Evolutionary conservation across 345 rosid species (phyloP).

Genomic region (Arabidopsis arenosa): DNA sequence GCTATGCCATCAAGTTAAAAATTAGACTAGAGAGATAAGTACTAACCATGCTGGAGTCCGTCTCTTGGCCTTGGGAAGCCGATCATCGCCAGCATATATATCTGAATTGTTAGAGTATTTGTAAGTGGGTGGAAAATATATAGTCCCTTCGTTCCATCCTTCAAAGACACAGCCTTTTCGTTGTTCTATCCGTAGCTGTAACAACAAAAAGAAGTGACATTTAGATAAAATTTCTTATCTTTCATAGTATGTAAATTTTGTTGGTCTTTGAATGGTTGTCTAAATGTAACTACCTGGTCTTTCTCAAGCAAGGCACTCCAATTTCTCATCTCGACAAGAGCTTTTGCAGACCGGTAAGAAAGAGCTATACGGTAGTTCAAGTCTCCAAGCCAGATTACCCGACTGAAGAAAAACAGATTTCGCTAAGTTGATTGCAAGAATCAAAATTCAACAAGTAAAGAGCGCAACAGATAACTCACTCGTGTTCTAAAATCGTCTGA

Average conservation of each 20-base stretch:
- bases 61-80: conserved; percentile 85
- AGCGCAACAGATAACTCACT: conserved; percentile 45
- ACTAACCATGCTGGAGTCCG: conserved; percentile 95
- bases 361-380: conserved; percentile 93
- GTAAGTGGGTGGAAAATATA: conserved; percentile 98
- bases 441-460: not conserved
- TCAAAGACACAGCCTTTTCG: conserved; percentile 72
- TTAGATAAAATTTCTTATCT: not conserved
- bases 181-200: conserved; percentile 85
- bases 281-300: conserved; percentile 74
- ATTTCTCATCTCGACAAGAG: conserved; percentile 97
- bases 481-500: conserved; percentile 83
- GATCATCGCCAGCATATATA: conserved; percentile 82
- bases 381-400: conserved; percentile 97
- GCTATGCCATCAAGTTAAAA: not conserved
- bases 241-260: conserved; percentile 29
- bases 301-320: conserved; percentile 92
- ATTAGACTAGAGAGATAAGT: not conserved
- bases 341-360: conserved; percentile 80
- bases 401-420: conserved; percentile 51
- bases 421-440: conserved; percentile 17
- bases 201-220: not conserved
- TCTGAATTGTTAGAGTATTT: conserved; percentile 96
- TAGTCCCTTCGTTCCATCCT: conserved; percentile 95
- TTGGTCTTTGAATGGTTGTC: conserved; percentile 21